Percentiles rank a stretch among this genome's conserved stretches.
These are phyloP conservation scores for Penicillium pancosmium DNA, from an alignment of 495 filamentous ascomycete species.

Conservation along the genomic window DNA sequence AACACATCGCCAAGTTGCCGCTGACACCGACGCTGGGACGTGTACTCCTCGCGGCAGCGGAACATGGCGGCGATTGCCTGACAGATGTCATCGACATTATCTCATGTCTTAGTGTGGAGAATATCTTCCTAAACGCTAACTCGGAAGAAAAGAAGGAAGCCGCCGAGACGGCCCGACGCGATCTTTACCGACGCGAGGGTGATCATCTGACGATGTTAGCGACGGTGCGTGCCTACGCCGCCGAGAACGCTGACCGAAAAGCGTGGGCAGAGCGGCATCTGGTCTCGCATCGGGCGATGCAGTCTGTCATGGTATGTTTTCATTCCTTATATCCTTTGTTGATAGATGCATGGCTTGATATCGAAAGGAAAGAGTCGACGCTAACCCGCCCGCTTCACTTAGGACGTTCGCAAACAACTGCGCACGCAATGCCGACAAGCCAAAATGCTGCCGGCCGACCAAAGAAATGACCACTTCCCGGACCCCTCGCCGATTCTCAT, in stretches of 20 bases:
- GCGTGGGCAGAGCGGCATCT: conserved; percentile 78
- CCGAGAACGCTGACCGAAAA: conserved; percentile 71
- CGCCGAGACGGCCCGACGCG: conserved; percentile 69
- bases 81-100: conserved; percentile 90
- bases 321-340: not conserved
- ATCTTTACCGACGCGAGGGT: conserved; percentile 79
- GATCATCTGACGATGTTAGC: conserved; percentile 87
- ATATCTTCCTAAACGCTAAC: conserved; percentile 78
- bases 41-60: conserved; percentile 78
- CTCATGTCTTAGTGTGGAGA: conserved; percentile 83
- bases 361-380: not conserved
- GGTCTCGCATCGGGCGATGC: conserved; percentile 83
- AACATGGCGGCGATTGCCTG: conserved; percentile 68
- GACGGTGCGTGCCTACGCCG: conserved; percentile 78
- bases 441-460: conserved; percentile 38
- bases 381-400: conserved; percentile 17
- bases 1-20: conserved; percentile 79
- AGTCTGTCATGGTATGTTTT: conserved; percentile 65
- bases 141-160: conserved; percentile 82
- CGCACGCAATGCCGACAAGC: conserved; percentile 60
- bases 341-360: not conserved
- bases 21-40: conserved; percentile 80
- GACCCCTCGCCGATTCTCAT: conserved; percentile 52
- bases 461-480: conserved; percentile 10
- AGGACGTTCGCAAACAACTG: conserved; percentile 89